Conservation (phyloP, 768 basidiomycete species). For the Suillus cothurnatus region DNA sequence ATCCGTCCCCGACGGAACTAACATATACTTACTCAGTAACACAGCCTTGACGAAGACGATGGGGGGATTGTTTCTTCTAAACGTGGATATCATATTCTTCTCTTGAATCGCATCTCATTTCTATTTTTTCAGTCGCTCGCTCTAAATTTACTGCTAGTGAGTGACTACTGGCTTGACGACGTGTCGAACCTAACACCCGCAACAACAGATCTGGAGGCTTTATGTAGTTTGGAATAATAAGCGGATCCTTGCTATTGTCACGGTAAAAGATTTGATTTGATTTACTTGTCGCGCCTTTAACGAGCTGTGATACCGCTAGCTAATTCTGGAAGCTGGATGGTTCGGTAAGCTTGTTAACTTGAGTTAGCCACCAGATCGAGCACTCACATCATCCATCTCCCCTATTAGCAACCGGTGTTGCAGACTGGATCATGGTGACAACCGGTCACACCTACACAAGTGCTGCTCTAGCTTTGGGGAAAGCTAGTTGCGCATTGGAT, state of each 20-base stretch:
- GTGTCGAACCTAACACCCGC: neutral
- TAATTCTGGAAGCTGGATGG: slow-evolving; percentile 5
- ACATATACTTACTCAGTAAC: neutral
- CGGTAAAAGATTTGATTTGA: neutral
- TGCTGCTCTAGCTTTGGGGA: neutral
- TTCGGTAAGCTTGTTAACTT: neutral
- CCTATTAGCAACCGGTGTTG: neutral
- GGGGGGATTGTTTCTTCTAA: slow-evolving; percentile 7
- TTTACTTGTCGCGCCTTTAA: neutral
- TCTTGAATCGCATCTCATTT: neutral
- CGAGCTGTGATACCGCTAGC: neutral
- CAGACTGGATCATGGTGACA: neutral
- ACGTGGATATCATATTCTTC: neutral
- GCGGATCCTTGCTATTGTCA: neutral
- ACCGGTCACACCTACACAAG: neutral
- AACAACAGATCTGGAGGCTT: slow-evolving; percentile 10
- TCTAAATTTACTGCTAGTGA: slow-evolving; percentile 8
- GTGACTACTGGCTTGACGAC: neutral
- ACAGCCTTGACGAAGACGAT: neutral
- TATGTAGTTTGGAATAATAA: slow-evolving; percentile 1
- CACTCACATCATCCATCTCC: neutral
- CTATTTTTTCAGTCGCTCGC: neutral
- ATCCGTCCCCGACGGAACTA: neutral
- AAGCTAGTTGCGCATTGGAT: slow-evolving; percentile 13
- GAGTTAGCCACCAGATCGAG: neutral